These are phyloP conservation scores for Wallemia mellicola DNA, from an alignment of 1,284 basidiomycete species.

Conservation along the genomic window DNA sequence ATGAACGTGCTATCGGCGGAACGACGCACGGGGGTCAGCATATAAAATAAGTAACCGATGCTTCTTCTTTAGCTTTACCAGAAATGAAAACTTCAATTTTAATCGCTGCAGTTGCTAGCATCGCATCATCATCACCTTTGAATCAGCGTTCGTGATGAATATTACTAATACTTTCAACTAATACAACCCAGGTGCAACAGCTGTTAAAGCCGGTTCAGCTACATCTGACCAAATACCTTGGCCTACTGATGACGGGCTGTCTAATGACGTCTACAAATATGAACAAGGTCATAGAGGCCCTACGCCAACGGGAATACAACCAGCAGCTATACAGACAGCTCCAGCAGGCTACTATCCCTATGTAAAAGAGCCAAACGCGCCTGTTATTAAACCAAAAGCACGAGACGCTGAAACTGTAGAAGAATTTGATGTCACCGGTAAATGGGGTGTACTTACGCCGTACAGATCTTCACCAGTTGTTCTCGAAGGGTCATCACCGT, in stretches of 20 bases:
- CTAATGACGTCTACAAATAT: neutral
- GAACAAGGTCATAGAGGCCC: neutral
- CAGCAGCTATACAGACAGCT: conserved; percentile 22
- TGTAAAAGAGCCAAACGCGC: conserved; percentile 16
- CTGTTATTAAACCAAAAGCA: conserved; percentile 16
- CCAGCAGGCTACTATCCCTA: conserved; percentile 17
- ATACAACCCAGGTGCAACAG: neutral
- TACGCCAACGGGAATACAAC: conserved; percentile 19
- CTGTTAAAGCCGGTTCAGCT: neutral
- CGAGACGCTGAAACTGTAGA: conserved; percentile 3
- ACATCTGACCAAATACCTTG: neutral
- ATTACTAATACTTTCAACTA: too few relatives aligned
- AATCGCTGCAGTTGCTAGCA: neutral
- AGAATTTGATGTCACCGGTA: conserved; percentile 29
- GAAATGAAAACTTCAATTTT: neutral
- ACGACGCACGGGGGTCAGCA: neutral
- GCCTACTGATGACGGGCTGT: neutral
- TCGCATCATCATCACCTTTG: neutral
- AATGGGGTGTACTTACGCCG: conserved; percentile 56
- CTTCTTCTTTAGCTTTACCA: neutral
- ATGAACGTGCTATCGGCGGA: too few relatives aligned
- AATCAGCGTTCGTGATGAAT: neutral
- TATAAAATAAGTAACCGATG: neutral
- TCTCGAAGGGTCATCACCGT: conserved; percentile 4
- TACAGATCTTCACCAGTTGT: conserved; percentile 38